Conservation (phyloP, 2,329 filamentous ascomycete species). For the Diaporthe eres region DNA sequence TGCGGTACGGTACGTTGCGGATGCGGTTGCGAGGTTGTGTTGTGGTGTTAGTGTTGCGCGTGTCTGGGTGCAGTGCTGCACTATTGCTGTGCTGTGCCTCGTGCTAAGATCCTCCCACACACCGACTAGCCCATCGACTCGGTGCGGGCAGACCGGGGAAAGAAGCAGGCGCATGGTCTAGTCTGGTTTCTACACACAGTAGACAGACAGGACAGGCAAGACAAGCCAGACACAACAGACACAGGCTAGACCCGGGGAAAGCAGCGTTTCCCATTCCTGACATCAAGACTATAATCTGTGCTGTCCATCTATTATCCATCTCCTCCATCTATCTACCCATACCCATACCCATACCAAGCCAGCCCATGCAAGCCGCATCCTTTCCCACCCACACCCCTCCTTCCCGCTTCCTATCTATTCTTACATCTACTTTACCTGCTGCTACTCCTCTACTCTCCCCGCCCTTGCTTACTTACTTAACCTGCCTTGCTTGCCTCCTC, state of each 20-base stretch:
- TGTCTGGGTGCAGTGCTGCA: not conserved
- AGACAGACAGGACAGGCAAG: not conserved
- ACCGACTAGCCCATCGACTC: conserved; percentile 39
- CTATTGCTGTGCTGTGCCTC: conserved; percentile 28
- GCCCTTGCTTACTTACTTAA: not conserved
- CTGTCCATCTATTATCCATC: not conserved
- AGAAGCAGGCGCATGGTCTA: not conserved
- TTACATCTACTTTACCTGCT: conserved; percentile 6
- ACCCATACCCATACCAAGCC: conserved; percentile 6
- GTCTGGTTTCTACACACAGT: not conserved
- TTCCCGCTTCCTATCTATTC: conserved; percentile 4
- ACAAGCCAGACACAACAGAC: not conserved
- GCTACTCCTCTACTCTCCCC: not conserved
- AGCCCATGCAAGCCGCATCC: conserved; percentile 18
- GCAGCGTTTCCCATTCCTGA: conserved; percentile 11
- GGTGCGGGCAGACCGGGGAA: conserved; percentile 30
- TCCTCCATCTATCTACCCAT: not conserved
- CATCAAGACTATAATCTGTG: conserved; percentile 15
- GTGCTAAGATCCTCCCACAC: conserved; percentile 27
- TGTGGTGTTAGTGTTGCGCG: not conserved
- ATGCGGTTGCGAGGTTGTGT: not conserved
- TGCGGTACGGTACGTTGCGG: not conserved
- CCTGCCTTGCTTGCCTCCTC: not conserved
- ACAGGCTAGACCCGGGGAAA: conserved; percentile 7
- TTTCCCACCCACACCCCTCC: conserved; percentile 5